Evolutionary conservation across 208 protist species (phyloP).

Genomic region (Herpetomonas muscarum): DNA sequence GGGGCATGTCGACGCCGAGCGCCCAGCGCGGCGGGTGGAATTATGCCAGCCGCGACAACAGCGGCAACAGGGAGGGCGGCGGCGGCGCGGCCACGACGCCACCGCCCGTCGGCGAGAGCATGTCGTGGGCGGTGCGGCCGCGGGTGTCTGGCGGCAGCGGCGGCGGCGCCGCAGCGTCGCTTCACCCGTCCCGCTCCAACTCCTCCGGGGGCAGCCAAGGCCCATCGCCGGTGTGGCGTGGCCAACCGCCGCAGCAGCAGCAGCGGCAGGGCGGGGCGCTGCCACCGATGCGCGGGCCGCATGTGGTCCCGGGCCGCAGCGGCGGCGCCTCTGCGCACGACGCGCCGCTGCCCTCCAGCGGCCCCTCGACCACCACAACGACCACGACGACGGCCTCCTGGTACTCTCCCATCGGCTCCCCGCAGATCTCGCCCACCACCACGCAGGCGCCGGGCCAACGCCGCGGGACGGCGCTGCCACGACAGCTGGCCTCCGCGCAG

Average conservation of each 20-base stretch:
- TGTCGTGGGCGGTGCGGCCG: slow-evolving; percentile 1
- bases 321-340: too few species aligned
- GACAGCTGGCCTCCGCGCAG: background rate
- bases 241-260: background rate
- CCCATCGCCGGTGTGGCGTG: background rate
- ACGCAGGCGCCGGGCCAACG: background rate
- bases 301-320: too few species aligned
- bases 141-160: too few species aligned
- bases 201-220: too few species aligned
- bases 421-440: too few species aligned
- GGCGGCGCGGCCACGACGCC: background rate
- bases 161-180: too few species aligned
- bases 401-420: background rate
- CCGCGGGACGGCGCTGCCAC: background rate
- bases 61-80: background rate
- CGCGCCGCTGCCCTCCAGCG: too few species aligned
- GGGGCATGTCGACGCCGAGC: too few species aligned
- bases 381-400: background rate
- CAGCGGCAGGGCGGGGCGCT: background rate
- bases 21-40: too few species aligned
- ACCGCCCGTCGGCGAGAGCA: background rate
- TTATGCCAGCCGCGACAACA: slow-evolving; percentile 3
- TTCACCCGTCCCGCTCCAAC: too few species aligned
- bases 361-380: background rate
- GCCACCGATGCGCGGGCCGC: too few species aligned